Conservation (phyloP, 2,329 filamentous ascomycete genomes). For the Mycosphaerelloides madeirae region DNA sequence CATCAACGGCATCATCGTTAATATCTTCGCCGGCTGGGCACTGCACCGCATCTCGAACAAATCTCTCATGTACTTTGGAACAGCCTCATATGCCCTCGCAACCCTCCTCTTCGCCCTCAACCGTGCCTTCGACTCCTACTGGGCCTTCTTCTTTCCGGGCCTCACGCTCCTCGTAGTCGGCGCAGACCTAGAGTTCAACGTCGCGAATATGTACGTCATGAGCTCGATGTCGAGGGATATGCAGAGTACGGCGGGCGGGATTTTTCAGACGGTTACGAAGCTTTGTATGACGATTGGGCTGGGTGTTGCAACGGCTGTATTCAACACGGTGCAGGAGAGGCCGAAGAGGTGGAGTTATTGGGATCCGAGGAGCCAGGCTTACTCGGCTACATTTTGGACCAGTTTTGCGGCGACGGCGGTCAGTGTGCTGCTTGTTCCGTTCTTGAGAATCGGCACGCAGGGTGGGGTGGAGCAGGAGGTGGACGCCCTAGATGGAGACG, state of each 20-base stretch:
- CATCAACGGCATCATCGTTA: conserved; percentile 58
- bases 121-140: conserved; percentile 53
- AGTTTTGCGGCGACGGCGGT: conserved; percentile 42
- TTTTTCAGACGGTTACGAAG: conserved; percentile 63
- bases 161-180: conserved; percentile 59
- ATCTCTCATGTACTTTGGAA: conserved; percentile 53
- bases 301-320: conserved; percentile 59
- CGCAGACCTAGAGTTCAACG: conserved; percentile 66
- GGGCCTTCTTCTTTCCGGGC: conserved; percentile 61
- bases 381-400: conserved; percentile 50
- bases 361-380: conserved; percentile 45
- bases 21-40: conserved; percentile 57
- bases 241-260: conserved; percentile 62
- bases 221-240: conserved; percentile 58
- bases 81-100: conserved; percentile 40
- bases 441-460: conserved; percentile 52
- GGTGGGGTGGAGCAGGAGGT: conserved; percentile 33
- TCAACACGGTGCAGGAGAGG: conserved; percentile 39
- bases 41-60: conserved; percentile 63
- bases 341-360: conserved; percentile 36
- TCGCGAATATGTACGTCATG: conserved; percentile 69
- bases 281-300: conserved; percentile 57
- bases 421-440: conserved; percentile 47
- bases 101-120: conserved; percentile 57
- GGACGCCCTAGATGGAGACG: neutral